phyloP scores from a whole-genome alignment of 2,329 filamentous ascomycete species.

The Aspergillus oerlinghausenensis region DNA sequence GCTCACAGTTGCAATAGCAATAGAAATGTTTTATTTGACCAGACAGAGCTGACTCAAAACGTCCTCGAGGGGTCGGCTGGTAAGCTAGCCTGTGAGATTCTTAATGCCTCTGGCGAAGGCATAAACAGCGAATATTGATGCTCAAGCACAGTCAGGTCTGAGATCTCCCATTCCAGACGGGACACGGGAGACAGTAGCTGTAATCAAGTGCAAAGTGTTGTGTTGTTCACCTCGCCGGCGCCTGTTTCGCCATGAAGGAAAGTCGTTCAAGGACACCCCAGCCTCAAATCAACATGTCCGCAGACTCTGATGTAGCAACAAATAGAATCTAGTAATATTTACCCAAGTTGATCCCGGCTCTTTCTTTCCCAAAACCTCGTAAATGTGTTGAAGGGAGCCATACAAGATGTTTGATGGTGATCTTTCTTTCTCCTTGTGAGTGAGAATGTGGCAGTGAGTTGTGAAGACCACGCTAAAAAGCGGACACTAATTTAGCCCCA shows the following conservation, averaged over 20 bases:
- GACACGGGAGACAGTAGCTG: not conserved
- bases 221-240: not conserved
- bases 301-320: not conserved
- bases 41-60: not conserved
- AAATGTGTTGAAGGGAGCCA: not conserved
- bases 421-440: not conserved
- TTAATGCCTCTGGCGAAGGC: not conserved
- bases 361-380: not conserved
- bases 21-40: not conserved
- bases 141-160: not conserved
- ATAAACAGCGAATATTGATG: not conserved
- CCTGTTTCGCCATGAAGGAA: not conserved
- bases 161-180: not conserved
- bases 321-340: not conserved
- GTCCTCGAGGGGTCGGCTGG: not conserved
- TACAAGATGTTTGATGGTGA: not conserved
- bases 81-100: not conserved
- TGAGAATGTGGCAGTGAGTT: not conserved
- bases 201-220: not conserved
- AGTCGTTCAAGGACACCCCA: not conserved
- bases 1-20: not conserved
- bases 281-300: not conserved
- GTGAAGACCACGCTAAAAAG: not conserved
- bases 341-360: not conserved
- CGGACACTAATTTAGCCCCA: conserved; percentile 5